Base-by-base conservation (phyloP, 768 basidiomycete species). In the Psilocybe tampanensis region DNA sequence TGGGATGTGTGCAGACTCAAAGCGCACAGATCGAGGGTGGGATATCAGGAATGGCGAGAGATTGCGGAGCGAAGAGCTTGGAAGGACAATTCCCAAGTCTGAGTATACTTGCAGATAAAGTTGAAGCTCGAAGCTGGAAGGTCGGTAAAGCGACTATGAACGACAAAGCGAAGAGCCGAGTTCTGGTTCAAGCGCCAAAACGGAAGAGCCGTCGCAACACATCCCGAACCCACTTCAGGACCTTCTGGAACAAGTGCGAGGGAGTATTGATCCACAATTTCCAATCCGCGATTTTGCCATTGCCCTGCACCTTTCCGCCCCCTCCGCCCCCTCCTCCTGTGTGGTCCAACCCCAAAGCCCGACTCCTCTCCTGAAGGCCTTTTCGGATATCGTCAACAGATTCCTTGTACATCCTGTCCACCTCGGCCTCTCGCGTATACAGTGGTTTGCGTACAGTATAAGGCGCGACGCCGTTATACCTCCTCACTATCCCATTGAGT, bases 401-500 rank as follows among this genome's bases (percentile, higher is more conserved):
- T 6, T 77, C 80, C 26, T 76, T 67, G 63, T 81, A 90, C 43
- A 80, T 67, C 60, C 70, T 77, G 56, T 77, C 77, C 11, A 94
- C 74, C 73, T 94, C 92, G 18, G 68, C 72, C 8, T 76, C 75
- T 21, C 82, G 79, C 21, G 76, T 71, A 57, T 89, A 79, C 57
- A 86, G 84, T 3, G 83, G 74, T 45, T 88, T 74, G 18, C 92
- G 80, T n/a, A 89, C 92, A 4, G 85, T 76, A 64, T 89, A 90
- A 1, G 91, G 92, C 12, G 92, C 93, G 43, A 89, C 68, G 7
- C 81, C 86, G 66, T 95, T 94, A 72, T 92, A 90, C 72, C 87
- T 86, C 47, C 91, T 79, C 23, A 94, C 86, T 5, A 89, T 76
- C 2, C 83, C 76, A 69, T 95, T 94, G 39, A 94, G 72, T 61